phyloP scores from a whole-genome alignment of 1,284 basidiomycete genomes.

The Exobasidium cylindrosporum region DNA sequence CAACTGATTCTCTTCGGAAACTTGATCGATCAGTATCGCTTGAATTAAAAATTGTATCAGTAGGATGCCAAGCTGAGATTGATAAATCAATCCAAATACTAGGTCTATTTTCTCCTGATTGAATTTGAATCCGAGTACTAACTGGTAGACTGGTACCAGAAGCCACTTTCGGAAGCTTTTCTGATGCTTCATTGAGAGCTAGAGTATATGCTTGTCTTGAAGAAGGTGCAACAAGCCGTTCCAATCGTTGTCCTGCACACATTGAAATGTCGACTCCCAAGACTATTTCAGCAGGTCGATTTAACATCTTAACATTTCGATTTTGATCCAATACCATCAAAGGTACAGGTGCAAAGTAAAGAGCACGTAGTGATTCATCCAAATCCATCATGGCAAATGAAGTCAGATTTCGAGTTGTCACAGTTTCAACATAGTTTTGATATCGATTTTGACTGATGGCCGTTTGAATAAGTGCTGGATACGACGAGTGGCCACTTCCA shows the following conservation, averaged over 20 bases:
- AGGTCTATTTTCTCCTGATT: constrained; percentile 27
- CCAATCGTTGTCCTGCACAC: constrained; percentile 37
- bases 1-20: background rate
- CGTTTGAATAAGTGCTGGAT: background rate
- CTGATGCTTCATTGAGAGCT: constrained; percentile 39
- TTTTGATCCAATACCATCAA: constrained; percentile 42
- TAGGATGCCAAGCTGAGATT: constrained; percentile 33
- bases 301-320: constrained; percentile 42
- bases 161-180: constrained; percentile 31
- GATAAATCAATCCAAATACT: constrained; percentile 34
- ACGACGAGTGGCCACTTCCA: background rate
- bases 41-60: background rate
- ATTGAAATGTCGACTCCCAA: constrained; percentile 7
- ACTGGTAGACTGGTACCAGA: constrained; percentile 19
- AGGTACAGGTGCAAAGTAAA: constrained; percentile 47
- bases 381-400: constrained; percentile 37
- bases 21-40: background rate
- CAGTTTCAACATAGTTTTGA: background rate
- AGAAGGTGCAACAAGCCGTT: constrained; percentile 26
- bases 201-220: constrained; percentile 20
- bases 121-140: background rate
- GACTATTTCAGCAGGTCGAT: constrained; percentile 36
- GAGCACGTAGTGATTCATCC: constrained; percentile 45
- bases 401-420: background rate
- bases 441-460: background rate